Conservation (phyloP, 257 asterid genomes). For the Ballota nigra region DNA sequence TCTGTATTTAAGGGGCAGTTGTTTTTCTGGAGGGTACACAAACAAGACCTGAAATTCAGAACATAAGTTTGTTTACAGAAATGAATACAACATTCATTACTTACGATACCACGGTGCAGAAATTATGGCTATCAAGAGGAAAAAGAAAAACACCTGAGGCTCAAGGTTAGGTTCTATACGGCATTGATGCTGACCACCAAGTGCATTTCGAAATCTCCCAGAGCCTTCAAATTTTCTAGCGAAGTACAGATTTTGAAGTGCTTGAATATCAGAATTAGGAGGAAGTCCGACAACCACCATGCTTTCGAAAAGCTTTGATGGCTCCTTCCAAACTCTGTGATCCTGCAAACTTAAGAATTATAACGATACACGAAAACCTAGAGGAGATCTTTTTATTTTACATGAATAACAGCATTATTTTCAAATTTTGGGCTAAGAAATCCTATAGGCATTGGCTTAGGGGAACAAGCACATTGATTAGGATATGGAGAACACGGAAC, state of each 20-base stretch:
- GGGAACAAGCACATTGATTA: background rate
- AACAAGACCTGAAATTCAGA: slow-evolving; percentile 78
- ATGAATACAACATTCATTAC: background rate
- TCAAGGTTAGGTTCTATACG: slow-evolving; percentile 96
- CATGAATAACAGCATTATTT: background rate
- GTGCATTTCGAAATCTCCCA: slow-evolving; percentile 72
- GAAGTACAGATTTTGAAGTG: slow-evolving; percentile 85
- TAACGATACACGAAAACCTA: slow-evolving; percentile 37
- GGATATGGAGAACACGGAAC: background rate
- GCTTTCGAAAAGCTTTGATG: slow-evolving; percentile 87
- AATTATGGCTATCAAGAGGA: background rate
- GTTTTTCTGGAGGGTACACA: slow-evolving; percentile 97
- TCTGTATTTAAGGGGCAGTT: slow-evolving; percentile 89
- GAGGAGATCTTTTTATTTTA: slow-evolving; percentile 6
- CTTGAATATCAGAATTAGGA: slow-evolving; percentile 81
- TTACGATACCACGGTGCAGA: background rate
- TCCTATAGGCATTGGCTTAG: background rate
- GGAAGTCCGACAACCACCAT: slow-evolving; percentile 97
- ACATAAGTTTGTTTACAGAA: slow-evolving; percentile 18
- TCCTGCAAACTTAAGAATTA: slow-evolving; percentile 57
- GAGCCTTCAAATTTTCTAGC: slow-evolving; percentile 77
- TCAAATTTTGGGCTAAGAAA: background rate
- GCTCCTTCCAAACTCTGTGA: slow-evolving; percentile 90
- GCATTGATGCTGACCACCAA: slow-evolving; percentile 74
- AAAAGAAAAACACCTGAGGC: slow-evolving; percentile 67